Percentiles rank a stretch among this genome's conserved stretches.
These are phyloP conservation scores for Kitagawia praeruptora DNA, from an alignment of 129 eudicot species.

Conservation along the genomic window DNA sequence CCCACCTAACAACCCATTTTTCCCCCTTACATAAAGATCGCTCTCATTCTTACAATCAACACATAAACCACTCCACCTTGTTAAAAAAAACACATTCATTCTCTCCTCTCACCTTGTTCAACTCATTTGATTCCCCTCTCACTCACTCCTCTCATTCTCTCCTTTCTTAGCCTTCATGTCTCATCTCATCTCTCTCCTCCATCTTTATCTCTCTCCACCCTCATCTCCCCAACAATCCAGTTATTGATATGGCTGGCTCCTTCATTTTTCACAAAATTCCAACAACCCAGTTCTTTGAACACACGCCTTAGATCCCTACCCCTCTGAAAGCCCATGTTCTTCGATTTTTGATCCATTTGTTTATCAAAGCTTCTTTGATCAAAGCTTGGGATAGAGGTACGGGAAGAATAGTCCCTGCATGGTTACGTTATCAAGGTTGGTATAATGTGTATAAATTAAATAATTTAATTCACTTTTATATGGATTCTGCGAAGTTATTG, in stretches of 20 bases:
- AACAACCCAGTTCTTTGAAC: too few relatives aligned
- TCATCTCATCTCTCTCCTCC: too few relatives aligned
- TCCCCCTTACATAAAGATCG: too few relatives aligned
- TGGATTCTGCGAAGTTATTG: too few relatives aligned
- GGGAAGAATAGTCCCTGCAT: not conserved
- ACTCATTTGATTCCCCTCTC: constrained; percentile 14
- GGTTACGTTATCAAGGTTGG: constrained; percentile 1
- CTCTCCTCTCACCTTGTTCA: not conserved
- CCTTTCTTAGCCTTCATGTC: not conserved
- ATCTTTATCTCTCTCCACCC: not conserved
- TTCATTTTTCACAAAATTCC: too few relatives aligned
- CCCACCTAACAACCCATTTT: too few relatives aligned
- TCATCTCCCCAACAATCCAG: constrained; percentile 10
- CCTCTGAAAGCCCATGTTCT: not conserved
- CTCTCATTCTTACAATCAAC: not conserved
- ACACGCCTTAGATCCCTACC: too few relatives aligned
- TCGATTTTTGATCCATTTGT: constrained; percentile 16
- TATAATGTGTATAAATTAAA: too few relatives aligned
- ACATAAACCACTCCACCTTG: constrained; percentile 4
- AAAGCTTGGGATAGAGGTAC: constrained; percentile 20
- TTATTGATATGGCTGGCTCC: constrained; percentile 21
- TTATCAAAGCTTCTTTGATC: constrained; percentile 25
- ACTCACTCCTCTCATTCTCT: constrained; percentile 1
- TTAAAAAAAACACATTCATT: constrained; percentile 8
- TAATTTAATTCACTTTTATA: too few relatives aligned